Evolutionary conservation across 495 filamentous ascomycete genomes (phyloP), one percentile per base, ranked within the genome.

Genomic region (Xylaria curta): DNA sequence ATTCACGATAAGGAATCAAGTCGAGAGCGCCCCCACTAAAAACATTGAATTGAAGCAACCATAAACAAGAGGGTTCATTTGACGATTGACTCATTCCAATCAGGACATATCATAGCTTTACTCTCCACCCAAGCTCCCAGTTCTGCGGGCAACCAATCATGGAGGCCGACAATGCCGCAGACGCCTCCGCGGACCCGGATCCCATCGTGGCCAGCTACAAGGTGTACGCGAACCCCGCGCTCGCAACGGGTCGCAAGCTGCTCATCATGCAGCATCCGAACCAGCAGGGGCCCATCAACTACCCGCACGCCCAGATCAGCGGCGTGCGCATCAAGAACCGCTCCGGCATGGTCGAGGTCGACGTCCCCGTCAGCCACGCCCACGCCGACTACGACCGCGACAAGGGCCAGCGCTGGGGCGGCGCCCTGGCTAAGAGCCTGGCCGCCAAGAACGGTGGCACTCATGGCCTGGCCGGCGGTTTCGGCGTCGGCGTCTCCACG

Each of bases 331-430:
- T 85, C 38, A 87, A 87, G 80, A 78, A 77, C 68, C 58, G 73
- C 38, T 78, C 80, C 0, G 85, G 84, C 77, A 83, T 86, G 78
- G 67, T 82, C 75, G 85, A 87, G 74, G 79, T 87, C 49, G 85
- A 87, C 78, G 78, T 83, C 60, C 84, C 84, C 31, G 66, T 84
- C 66, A 75, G 79, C 74, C 81, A 80, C 54, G 66, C 70, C 38
- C 72, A 73, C 51, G 73, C 74, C n/a, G 79, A 75, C 61, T 86
- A 86, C 78, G 83, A 86, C 78, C 76, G 80, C 53, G 75, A 74
- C 68, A 86, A 86, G 78, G 85, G 85, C 46, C 72, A 85, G 51
- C 79, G 76, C 17, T 85, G 82, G 83, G 85, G 85, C 33, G 72
- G 77, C 17, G 79, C 80, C 1, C 76, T 86, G 26, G 73, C 79